These are phyloP conservation scores for Geum urbanum DNA, from an alignment of 306 rosid genomes.

Conservation along the genomic window DNA sequence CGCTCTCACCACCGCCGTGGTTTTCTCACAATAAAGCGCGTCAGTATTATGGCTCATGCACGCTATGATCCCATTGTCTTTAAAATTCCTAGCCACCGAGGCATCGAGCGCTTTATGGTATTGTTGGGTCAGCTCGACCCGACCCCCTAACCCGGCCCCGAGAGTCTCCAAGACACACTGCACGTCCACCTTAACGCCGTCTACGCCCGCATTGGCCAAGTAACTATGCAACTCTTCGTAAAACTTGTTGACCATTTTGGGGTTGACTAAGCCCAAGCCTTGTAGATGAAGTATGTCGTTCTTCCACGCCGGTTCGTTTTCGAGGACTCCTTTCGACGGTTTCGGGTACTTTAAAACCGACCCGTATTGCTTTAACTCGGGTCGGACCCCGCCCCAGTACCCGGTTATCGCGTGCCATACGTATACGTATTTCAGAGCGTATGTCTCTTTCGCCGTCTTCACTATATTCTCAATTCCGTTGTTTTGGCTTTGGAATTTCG, in stretches of 20 bases:
- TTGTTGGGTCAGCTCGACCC: conserved; percentile 69
- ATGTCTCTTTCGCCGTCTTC: conserved; percentile 52
- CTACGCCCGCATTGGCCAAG: conserved; percentile 67
- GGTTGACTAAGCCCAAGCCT: conserved; percentile 75
- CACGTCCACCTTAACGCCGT: conserved; percentile 93
- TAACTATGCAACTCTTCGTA: conserved; percentile 69
- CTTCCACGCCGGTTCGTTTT: conserved; percentile 81
- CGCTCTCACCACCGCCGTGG: conserved; percentile 76
- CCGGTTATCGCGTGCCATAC: conserved; percentile 97
- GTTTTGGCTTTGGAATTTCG: conserved; percentile 55
- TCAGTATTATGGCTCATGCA: conserved; percentile 97
- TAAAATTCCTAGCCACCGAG: conserved; percentile 68
- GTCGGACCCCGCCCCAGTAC: conserved; percentile 90
- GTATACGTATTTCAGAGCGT: conserved; percentile 61
- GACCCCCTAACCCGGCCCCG: conserved; percentile 71
- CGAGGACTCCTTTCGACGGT: conserved; percentile 53
- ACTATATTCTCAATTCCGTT: conserved; percentile 66
- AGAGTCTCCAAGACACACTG: conserved; percentile 87
- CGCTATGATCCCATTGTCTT: conserved; percentile 76
- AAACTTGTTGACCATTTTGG: conserved; percentile 51
- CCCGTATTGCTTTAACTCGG: conserved; percentile 63
- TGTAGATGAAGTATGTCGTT: conserved; percentile 47
- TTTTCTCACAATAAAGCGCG: conserved; percentile 76
- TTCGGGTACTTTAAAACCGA: conserved; percentile 49
- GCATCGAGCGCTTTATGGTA: conserved; percentile 90